Evolutionary conservation across 768 basidiomycete species (phyloP), one percentile per base, ranked within the genome.

Genomic region (Tubosaeta brunneosetosa): DNA sequence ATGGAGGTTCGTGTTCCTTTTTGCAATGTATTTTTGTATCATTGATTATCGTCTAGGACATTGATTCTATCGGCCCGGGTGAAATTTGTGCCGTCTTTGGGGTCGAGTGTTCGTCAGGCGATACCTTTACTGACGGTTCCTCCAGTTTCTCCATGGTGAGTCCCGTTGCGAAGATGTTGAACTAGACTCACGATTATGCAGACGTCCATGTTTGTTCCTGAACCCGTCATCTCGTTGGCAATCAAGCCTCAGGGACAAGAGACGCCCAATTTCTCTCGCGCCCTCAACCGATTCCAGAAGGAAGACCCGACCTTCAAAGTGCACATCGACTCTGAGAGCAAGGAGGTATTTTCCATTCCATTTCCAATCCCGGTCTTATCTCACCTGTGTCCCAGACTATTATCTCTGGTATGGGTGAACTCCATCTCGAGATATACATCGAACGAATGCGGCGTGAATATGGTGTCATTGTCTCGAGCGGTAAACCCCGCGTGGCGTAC

Each of bases 31-130:
- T 36, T 44, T 33, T 40, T 29, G 13, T 26, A 32, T 3, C 11
- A 25, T 50, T 14, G 56, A 26, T 43, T 4, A n/a, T 27, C 44
- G 31, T 47, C 9, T 56, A 91, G 91, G 95, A 99, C 61, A 86
- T 99, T 51, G 88, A 93, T 44, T 81, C 83, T 9, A 88, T 99
- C 60, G 93, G 93, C 0, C 94, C 95, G 27, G 97, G 97, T 52
- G 97, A 99, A 78, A 99, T 99, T 57, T 98, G 97, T 66, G 97
- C 97, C 45, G 97, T 97, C 70, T 99, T 99, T 62, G 97, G 97
- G 62, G 91, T 99, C 31, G 97, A 99, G 59, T 99, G 97, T 66
- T 92, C 94, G 0, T 90, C 92, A 14, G 95, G 97, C 13, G 97
- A 99, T 71, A 97, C 95, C 0, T 98, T 99, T 71, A 97, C 91